phyloP scores from a whole-genome alignment of 345 rosid species.

The Eucalyptus coolabah region DNA sequence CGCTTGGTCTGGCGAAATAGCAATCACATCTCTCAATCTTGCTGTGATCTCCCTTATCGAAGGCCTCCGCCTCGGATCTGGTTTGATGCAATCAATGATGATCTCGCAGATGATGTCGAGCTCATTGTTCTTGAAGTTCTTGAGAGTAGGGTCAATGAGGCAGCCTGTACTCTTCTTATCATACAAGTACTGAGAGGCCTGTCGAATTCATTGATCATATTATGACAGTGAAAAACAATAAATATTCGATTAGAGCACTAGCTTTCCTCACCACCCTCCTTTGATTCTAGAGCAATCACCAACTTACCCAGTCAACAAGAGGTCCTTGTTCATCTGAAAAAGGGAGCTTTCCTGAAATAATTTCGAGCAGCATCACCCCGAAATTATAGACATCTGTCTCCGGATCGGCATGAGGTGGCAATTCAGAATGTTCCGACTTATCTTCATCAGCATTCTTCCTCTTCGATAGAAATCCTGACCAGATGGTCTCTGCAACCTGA shows the following conservation, averaged over 20 bases:
- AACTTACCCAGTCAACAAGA: constrained; percentile 63
- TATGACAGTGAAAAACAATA: not conserved
- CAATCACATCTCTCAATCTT: constrained; percentile 48
- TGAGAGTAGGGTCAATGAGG: constrained; percentile 61
- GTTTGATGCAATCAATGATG: constrained; percentile 39
- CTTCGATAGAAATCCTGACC: constrained; percentile 4
- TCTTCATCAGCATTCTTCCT: constrained; percentile 23
- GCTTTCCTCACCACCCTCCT: not conserved
- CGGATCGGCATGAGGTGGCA: constrained; percentile 33
- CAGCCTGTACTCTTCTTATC: constrained; percentile 22
- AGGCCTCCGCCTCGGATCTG: constrained; percentile 51
- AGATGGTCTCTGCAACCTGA: constrained; percentile 53
- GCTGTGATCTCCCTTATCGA: constrained; percentile 47
- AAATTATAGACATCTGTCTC: constrained; percentile 61
- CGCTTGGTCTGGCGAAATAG: constrained; percentile 79
- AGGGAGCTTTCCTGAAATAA: constrained; percentile 74
- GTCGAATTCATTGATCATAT: not conserved
- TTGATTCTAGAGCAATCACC: not conserved
- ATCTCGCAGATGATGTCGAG: constrained; percentile 57
- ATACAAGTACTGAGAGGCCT: constrained; percentile 61
- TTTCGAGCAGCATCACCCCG: constrained; percentile 74
- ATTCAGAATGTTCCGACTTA: constrained; percentile 21
- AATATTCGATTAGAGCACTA: not conserved
- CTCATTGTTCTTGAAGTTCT: constrained; percentile 57
- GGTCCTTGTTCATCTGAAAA: constrained; percentile 58